Conservation (phyloP, 208 protist genomes). For the Angomonas ambiguus region DNA sequence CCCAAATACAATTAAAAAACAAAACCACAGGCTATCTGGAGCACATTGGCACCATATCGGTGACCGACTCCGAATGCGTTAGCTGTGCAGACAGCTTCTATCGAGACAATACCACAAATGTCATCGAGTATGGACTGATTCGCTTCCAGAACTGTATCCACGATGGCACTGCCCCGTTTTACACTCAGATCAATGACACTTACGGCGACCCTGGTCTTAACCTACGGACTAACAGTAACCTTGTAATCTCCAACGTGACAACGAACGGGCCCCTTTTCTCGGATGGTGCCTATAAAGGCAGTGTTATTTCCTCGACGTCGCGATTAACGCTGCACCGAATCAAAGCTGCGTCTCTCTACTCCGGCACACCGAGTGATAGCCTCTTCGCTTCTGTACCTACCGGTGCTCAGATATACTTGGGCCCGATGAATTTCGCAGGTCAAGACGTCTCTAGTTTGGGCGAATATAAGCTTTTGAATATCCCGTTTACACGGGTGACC, state of each 20-base stretch:
- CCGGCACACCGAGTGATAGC: neutral
- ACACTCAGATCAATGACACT: neutral
- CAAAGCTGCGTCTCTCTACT: neutral
- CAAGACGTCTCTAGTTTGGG: neutral
- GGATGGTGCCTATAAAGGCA: neutral
- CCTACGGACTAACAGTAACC: neutral
- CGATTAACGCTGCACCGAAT: neutral
- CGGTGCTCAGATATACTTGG: neutral
- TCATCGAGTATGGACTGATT: neutral
- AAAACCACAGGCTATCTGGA: neutral
- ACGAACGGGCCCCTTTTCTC: too few species aligned
- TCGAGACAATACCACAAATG: neutral
- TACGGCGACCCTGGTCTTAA: neutral
- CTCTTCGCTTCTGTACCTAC: neutral
- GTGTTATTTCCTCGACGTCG: neutral
- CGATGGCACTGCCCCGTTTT: neutral
- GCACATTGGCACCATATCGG: neutral
- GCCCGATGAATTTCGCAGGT: neutral
- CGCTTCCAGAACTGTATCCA: neutral
- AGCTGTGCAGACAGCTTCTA: neutral
- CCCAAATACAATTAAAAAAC: too few species aligned
- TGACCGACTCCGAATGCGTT: neutral
- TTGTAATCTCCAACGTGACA: too few species aligned
- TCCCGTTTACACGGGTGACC: neutral
- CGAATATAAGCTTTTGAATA: too few species aligned